Percentiles rank a stretch among this genome's conserved stretches.
phyloP scores from a whole-genome alignment of 2,329 filamentous ascomycete genomes.

The Aspergillus hortae region DNA sequence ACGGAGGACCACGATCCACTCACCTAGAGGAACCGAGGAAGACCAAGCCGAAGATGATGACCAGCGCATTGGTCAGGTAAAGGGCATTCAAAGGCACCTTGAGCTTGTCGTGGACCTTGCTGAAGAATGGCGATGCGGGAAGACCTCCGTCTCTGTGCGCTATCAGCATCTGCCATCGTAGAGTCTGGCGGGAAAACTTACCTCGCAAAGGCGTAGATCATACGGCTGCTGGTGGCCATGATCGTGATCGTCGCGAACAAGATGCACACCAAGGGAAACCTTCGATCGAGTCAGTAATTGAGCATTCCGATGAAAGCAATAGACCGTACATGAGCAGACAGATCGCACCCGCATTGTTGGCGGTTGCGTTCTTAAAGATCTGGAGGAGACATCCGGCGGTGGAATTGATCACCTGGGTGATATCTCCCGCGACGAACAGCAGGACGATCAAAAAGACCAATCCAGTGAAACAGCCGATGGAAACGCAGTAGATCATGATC shows the following conservation, averaged over 20 bases:
- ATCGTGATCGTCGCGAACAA: slow-evolving; percentile 31
- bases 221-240: slow-evolving; percentile 35
- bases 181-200: slow-evolving; percentile 5
- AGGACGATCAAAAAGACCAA: slow-evolving; percentile 61
- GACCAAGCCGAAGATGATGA: slow-evolving; percentile 66
- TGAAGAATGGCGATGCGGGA: slow-evolving; percentile 58
- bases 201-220: slow-evolving; percentile 34
- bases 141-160: slow-evolving; percentile 59
- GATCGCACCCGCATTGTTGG: slow-evolving; percentile 58
- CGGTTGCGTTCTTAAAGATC: slow-evolving; percentile 62
- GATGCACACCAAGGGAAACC: slow-evolving; percentile 30
- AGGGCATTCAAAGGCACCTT: slow-evolving; percentile 66
- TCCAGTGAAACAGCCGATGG: slow-evolving; percentile 61
- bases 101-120: slow-evolving; percentile 58
- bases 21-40: slow-evolving; percentile 60
- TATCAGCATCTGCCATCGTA: slow-evolving; percentile 2
- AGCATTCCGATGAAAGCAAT: not conserved
- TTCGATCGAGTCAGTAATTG: slow-evolving; percentile 7
- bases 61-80: slow-evolving; percentile 56
- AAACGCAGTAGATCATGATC: slow-evolving; percentile 64
- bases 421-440: slow-evolving; percentile 61
- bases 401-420: slow-evolving; percentile 54
- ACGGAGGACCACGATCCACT: not conserved
- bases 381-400: slow-evolving; percentile 57
- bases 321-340: slow-evolving; percentile 57